phyloP scores from a whole-genome alignment of 768 basidiomycete genomes.

The Cubamyces sp. region DNA sequence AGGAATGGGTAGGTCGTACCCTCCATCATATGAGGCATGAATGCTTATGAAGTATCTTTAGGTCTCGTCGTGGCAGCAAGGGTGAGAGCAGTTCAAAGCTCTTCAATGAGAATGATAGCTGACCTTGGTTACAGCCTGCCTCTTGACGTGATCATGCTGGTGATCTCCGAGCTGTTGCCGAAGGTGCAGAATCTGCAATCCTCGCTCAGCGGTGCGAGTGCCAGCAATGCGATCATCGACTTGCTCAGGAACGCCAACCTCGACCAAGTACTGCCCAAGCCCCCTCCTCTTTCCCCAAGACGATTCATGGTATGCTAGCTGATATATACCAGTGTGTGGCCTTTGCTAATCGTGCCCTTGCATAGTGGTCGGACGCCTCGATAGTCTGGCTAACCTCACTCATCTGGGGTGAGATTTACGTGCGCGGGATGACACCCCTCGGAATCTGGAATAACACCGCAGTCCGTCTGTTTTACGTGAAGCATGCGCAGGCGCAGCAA shows the following conservation, averaged over 20 bases:
- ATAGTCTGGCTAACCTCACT: conserved; percentile 91
- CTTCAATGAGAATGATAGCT: not conserved
- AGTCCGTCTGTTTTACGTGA: conserved; percentile 89
- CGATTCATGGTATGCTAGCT: conserved; percentile 67
- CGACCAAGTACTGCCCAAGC: conserved; percentile 72
- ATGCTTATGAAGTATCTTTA: conserved; percentile 33
- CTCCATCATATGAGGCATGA: not conserved
- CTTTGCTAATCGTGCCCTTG: conserved; percentile 12
- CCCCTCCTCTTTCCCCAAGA: conserved; percentile 66
- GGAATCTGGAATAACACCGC: conserved; percentile 92
- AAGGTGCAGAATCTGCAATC: conserved; percentile 82
- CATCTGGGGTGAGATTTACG: conserved; percentile 95
- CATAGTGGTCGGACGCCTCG: conserved; percentile 90
- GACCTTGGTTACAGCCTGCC: conserved; percentile 61
- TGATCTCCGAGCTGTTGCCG: conserved; percentile 87
- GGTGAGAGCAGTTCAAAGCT: conserved; percentile 52
- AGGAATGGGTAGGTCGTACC: conserved; percentile 85
- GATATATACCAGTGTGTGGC: conserved; percentile 5
- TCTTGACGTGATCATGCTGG: conserved; percentile 82
- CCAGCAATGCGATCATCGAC: conserved; percentile 71
- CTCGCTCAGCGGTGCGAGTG: conserved; percentile 61
- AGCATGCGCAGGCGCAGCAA: conserved; percentile 72
- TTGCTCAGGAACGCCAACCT: conserved; percentile 74
- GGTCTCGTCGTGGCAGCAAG: conserved; percentile 97
- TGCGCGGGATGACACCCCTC: conserved; percentile 83